Evolutionary conservation across 345 rosid genomes (phyloP), one percentile per base, ranked within the genome.

Genomic region (Trapa incisa): DNA sequence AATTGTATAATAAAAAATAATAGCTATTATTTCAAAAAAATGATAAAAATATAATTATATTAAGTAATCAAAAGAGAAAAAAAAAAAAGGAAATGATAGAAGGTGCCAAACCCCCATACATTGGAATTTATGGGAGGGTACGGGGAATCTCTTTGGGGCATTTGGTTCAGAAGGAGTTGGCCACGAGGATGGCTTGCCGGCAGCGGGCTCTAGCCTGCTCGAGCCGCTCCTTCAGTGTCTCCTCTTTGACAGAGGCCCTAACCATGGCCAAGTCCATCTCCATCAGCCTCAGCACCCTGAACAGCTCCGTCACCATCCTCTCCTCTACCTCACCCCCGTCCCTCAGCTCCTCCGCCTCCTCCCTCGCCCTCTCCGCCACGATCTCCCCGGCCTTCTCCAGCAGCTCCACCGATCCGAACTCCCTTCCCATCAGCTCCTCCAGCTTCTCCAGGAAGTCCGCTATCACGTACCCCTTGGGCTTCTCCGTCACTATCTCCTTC

Each of bases 181-280:
- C 96, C 65, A 89, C 86, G 10, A 92, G 91, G 64, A 88, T 85
- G 37, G 98, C 98, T 74, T 89, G 98, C 73, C 96, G 80, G 73
- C 98, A 88, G 70, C 98, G 78, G 14, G 96, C 96, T 74, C 74
- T 88, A 8, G 97, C 96, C 69, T 87, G 87, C 67, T 84, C 86
- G 71, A 89, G 73, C 79, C 98, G 84, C 76, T 88, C 80, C 60
- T 37, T 71, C 71, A 92, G 62, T 52, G 98, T 92, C 52, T 88
- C 93, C 64, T 85, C 86, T 54, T 89, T 89, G 1, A 89, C 87
- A 2, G 98, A 84, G 68, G 91, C 96, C 79, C 86, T 89, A 1
- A 89, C 96, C 98, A 92, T 88, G 11, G 90, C 96, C 72, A 92
- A 79, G 72, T 92, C 98, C 98, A 92, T 92, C 87, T 92, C 96